phyloP scores from a whole-genome alignment of 108 stramenopile genomes.

The Nannochloropsis salina region DNA sequence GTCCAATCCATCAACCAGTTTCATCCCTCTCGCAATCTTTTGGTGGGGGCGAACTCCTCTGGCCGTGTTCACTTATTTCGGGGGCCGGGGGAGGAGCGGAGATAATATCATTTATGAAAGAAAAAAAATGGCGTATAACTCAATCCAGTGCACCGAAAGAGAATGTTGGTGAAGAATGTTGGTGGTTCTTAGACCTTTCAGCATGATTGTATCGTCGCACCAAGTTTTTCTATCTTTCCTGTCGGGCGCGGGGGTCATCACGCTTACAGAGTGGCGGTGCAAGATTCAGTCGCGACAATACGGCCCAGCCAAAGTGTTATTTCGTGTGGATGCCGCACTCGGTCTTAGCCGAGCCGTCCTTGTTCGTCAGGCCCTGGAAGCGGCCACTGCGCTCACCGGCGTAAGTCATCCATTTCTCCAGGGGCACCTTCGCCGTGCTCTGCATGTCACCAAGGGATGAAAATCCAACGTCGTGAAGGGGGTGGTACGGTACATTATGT shows the following conservation, averaged over 20 bases:
- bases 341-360: slow-evolving; percentile 93
- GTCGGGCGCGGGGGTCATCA: no score
- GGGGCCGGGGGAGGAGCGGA: slow-evolving; percentile 7
- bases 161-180: no score
- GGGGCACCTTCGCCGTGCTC: slow-evolving; percentile 51
- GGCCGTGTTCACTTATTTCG: slow-evolving; percentile 18
- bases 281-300: no score
- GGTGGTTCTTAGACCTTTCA: no score
- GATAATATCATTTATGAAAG: not conserved
- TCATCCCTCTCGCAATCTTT: slow-evolving; percentile 6
- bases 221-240: no score
- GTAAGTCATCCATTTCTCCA: slow-evolving; percentile 80
- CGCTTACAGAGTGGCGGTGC: no score
- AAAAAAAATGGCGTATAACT: no score
- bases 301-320: not conserved
- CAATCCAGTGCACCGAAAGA: no score
- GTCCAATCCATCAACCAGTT: slow-evolving; percentile 17
- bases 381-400: slow-evolving; percentile 89
- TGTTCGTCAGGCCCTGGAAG: slow-evolving; percentile 88
- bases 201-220: no score
- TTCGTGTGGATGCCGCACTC: slow-evolving; percentile 87
- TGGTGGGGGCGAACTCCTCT: slow-evolving; percentile 12
- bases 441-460: slow-evolving; percentile 81
- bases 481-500: slow-evolving; percentile 88
- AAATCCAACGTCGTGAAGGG: slow-evolving; percentile 92